These are phyloP conservation scores for Populus euphratica DNA, from an alignment of 345 rosid species.

Conservation along the genomic window DNA sequence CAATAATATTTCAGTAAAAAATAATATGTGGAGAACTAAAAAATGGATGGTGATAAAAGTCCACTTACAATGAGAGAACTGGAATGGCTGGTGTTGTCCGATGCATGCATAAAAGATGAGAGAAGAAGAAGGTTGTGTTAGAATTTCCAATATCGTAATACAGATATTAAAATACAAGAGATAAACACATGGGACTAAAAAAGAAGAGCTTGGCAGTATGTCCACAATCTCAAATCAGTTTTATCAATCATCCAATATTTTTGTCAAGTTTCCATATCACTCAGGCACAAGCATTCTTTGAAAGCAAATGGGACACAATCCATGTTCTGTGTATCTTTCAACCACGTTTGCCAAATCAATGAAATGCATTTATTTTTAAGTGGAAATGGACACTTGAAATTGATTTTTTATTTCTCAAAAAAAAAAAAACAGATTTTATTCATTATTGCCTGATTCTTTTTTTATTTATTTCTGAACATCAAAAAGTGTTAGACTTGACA, in stretches of 20 bases:
- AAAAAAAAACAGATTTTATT: background rate
- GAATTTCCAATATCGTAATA: slow-evolving; percentile 11
- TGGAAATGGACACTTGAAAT: background rate
- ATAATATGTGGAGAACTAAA: background rate
- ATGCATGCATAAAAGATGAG: slow-evolving; percentile 36
- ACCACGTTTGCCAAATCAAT: background rate
- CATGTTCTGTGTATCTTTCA: background rate
- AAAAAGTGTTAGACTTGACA: background rate
- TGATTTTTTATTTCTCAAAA: background rate
- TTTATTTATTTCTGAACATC: too few relatives aligned
- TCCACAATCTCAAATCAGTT: background rate
- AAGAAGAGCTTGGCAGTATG: background rate
- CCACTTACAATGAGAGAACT: slow-evolving; percentile 88
- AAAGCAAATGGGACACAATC: slow-evolving; percentile 1
- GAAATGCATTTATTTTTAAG: background rate
- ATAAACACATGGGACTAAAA: background rate
- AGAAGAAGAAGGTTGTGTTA: slow-evolving; percentile 33
- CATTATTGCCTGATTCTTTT: background rate
- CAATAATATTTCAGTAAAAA: background rate
- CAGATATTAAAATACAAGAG: background rate
- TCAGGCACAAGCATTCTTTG: slow-evolving; percentile 8
- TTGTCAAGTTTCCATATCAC: background rate
- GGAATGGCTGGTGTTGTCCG: slow-evolving; percentile 80
- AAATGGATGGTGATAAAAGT: slow-evolving; percentile 11
- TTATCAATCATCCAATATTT: background rate